A percentile compares a stretch with the other conserved stretches of the same genome.
These are phyloP conservation scores for Pyrus hybrid DNA, from an alignment of 331 rosid species.

Conservation along the genomic window DNA sequence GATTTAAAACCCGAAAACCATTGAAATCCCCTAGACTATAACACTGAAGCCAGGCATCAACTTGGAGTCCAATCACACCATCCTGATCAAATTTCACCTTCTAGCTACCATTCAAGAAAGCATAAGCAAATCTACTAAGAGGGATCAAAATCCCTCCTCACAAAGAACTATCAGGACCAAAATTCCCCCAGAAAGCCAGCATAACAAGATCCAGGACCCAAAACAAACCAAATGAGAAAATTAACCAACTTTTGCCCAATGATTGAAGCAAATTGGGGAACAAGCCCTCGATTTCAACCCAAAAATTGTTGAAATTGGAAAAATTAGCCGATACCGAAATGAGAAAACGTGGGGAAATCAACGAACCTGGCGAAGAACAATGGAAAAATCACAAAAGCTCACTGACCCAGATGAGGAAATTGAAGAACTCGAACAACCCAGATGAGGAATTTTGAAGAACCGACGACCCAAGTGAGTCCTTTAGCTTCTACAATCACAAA, in stretches of 20 bases:
- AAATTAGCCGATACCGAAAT: slow-evolving; percentile 5
- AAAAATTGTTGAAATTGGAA: background rate
- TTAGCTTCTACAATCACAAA: slow-evolving; percentile 27
- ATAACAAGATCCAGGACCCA: slow-evolving; percentile 20
- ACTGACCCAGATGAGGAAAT: slow-evolving; percentile 20
- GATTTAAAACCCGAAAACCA: slow-evolving; percentile 14
- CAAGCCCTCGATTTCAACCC: slow-evolving; percentile 8
- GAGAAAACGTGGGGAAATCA: slow-evolving; percentile 14
- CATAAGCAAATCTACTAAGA: slow-evolving; percentile 16
- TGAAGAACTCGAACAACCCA: slow-evolving; percentile 23
- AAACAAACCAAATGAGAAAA: background rate
- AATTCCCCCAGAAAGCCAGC: background rate
- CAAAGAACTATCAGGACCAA: slow-evolving; percentile 6
- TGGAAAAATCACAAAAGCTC: slow-evolving; percentile 15
- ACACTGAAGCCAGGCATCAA: slow-evolving; percentile 5
- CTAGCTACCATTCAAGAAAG: slow-evolving; percentile 1
- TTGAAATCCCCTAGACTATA: slow-evolving; percentile 8
- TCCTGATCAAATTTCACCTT: background rate
- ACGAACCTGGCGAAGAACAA: slow-evolving; percentile 9
- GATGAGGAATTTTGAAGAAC: slow-evolving; percentile 25
- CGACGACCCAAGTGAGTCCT: slow-evolving; percentile 32
- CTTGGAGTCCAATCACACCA: background rate
- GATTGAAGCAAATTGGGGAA: slow-evolving; percentile 5
- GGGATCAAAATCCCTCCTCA: slow-evolving; percentile 10
- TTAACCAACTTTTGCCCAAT: background rate